Percentiles rank a stretch among this genome's conserved stretches.
Conservation (phyloP, 495 filamentous ascomycete genomes). For the Lepidopterella palustris region DNA sequence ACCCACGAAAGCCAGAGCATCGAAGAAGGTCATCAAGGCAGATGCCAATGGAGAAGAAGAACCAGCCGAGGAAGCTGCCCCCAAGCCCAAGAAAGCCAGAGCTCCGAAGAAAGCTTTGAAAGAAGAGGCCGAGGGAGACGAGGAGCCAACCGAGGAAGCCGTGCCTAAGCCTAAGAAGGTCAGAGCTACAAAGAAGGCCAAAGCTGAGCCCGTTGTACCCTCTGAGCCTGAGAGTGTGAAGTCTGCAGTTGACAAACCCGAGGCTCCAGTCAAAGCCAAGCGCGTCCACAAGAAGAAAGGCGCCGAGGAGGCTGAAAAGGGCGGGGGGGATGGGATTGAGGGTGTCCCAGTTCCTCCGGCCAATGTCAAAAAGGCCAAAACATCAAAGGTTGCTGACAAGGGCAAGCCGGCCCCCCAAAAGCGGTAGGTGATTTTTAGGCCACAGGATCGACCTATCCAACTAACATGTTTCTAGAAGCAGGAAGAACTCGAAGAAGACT, state of each 20-base stretch:
- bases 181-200: neutral
- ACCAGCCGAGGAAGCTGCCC: conserved; percentile 15
- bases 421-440: conserved; percentile 3
- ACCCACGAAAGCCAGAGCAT: conserved; percentile 20
- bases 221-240: neutral
- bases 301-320: neutral
- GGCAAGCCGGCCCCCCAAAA: conserved; percentile 22
- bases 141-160: conserved; percentile 9
- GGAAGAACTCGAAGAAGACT: conserved; percentile 26
- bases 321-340: conserved; percentile 3
- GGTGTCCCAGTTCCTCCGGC: neutral
- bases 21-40: conserved; percentile 33
- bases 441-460: neutral
- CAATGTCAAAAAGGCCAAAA: conserved; percentile 17
- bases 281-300: conserved; percentile 6
- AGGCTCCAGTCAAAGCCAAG: conserved; percentile 1
- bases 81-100: conserved; percentile 26
- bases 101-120: conserved; percentile 15
- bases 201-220: neutral
- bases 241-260: neutral
- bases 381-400: conserved; percentile 5
- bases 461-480: conserved; percentile 15
- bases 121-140: conserved; percentile 21
- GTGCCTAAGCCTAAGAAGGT: conserved; percentile 13
- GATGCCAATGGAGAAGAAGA: conserved; percentile 27